Evolutionary conservation across 148 eudicot species (phyloP), one percentile per base, ranked within the genome.

Genomic region (Selenicereus undatus): DNA sequence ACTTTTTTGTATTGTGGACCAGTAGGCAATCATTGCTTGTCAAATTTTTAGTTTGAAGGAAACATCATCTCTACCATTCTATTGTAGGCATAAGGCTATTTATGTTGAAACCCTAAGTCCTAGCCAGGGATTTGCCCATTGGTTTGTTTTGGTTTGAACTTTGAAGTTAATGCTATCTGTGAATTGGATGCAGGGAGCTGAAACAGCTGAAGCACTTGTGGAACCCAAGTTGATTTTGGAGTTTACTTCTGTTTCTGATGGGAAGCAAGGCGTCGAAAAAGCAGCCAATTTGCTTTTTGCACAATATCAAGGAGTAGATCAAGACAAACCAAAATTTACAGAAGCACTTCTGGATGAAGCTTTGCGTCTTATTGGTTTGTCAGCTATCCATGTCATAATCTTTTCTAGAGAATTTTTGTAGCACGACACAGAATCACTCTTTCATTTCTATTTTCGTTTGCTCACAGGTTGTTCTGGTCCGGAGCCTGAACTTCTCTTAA

Each of bases 401-500:
- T 52, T 18, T 22, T 65, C 62, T 75, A 29, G 60, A 36, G 21
- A 30, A 56, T n/a, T 42, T 29, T 78, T 68, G 32, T 21, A 43
- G 42, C 69, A 5, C n/a, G 26, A 45, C 18, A 66, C 75, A 70
- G 8, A 62, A 54, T 70, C 26, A 30, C 39, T 68, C 30, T 76
- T 79, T 72, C 79, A 65, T 27, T 12, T 58, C 18, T 20, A 70
- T 77, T 24, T 72, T 24, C 1, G 42, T 70, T 50, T 71, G 32
- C 80, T 73, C 27, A 64, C 85, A 97, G 99, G 97, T 72, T 86
- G 81, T 79, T 86, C 82, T 43, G 92, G 90, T 76, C 90, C 92
- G 27, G 93, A 92, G 4, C 98, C 98, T 64, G 95, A 94, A 64
- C 94, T 97, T 72, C 84, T 96, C 35, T 85, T 96, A 86, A 82